Conservation (phyloP, 441 rosid genomes). For the Biscutella auriculata region DNA sequence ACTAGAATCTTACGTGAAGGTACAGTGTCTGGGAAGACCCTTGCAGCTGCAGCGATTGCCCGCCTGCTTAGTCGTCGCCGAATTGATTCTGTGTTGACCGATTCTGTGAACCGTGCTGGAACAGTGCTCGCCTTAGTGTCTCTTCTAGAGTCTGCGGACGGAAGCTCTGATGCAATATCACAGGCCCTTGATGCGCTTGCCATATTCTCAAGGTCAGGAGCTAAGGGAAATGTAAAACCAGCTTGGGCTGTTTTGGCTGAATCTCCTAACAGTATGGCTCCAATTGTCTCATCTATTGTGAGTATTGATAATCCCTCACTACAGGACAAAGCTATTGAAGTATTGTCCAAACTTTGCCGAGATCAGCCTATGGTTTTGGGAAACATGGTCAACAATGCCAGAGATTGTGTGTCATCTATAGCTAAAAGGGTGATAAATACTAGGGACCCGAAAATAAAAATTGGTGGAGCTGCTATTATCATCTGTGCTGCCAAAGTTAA, state of each 20-base stretch:
- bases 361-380: constrained; percentile 83
- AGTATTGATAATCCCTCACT: constrained; percentile 63
- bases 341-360: constrained; percentile 74
- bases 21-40: constrained; percentile 80
- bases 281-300: constrained; percentile 77
- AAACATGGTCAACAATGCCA: constrained; percentile 47
- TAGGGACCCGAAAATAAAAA: constrained; percentile 52
- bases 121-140: constrained; percentile 92
- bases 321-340: constrained; percentile 95
- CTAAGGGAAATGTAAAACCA: constrained; percentile 58
- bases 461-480: constrained; percentile 95
- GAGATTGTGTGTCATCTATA: constrained; percentile 58
- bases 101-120: constrained; percentile 87
- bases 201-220: constrained; percentile 68
- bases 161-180: constrained; percentile 55
- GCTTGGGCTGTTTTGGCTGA: constrained; percentile 92
- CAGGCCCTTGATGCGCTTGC: constrained; percentile 96
- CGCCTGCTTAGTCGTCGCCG: constrained; percentile 68
- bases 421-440: constrained; percentile 72
- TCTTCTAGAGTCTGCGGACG: constrained; percentile 68
- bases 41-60: constrained; percentile 94
- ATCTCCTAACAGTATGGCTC: constrained; percentile 63
- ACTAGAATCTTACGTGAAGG: constrained; percentile 90
- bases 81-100: constrained; percentile 64
- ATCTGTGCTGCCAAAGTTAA: constrained; percentile 90